phyloP scores from a whole-genome alignment of 2,329 filamentous ascomycete species.

The Fusarium sp. region DNA sequence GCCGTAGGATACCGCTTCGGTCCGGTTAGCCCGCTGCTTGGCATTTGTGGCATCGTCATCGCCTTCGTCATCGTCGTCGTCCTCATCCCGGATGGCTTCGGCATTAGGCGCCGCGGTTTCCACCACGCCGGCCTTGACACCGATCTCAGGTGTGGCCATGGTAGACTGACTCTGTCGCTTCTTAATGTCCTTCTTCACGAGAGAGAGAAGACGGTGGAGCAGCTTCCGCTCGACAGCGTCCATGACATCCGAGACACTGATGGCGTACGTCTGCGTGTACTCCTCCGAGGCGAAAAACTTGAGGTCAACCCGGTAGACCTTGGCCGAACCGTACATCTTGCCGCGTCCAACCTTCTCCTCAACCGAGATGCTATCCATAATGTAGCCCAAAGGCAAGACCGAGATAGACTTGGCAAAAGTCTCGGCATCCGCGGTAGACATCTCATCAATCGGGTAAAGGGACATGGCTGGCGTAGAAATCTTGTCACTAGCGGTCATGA shows the following conservation, averaged over 20 bases:
- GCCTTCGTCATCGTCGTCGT: conserved; percentile 74
- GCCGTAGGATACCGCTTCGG: conserved; percentile 88
- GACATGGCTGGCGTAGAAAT: conserved; percentile 96
- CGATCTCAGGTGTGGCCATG: conserved; percentile 81
- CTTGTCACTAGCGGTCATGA: conserved; percentile 93
- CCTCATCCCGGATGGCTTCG: conserved; percentile 51
- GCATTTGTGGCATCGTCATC: conserved; percentile 82
- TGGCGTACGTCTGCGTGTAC: conserved; percentile 88
- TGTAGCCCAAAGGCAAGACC: conserved; percentile 83
- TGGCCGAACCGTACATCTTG: conserved; percentile 76
- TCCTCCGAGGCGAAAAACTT: conserved; percentile 87
- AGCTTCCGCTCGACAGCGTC: conserved; percentile 84
- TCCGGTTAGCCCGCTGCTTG: conserved; percentile 80
- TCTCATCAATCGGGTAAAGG: conserved; percentile 78
- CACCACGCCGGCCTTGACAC: conserved; percentile 64
- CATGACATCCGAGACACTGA: conserved; percentile 81
- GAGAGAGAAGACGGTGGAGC: conserved; percentile 75
- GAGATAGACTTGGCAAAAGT: conserved; percentile 94
- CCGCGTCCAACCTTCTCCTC: conserved; percentile 83
- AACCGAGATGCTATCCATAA: conserved; percentile 84
- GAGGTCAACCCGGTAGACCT: conserved; percentile 85
- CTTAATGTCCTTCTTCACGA: conserved; percentile 84
- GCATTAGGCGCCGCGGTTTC: conserved; percentile 59
- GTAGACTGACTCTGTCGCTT: conserved; percentile 76
- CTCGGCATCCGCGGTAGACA: conserved; percentile 76